A percentile compares a stretch with the other conserved stretches of the same genome.
Conservation (phyloP, 1,284 basidiomycete species). For the Limonomyces culmigenus region DNA sequence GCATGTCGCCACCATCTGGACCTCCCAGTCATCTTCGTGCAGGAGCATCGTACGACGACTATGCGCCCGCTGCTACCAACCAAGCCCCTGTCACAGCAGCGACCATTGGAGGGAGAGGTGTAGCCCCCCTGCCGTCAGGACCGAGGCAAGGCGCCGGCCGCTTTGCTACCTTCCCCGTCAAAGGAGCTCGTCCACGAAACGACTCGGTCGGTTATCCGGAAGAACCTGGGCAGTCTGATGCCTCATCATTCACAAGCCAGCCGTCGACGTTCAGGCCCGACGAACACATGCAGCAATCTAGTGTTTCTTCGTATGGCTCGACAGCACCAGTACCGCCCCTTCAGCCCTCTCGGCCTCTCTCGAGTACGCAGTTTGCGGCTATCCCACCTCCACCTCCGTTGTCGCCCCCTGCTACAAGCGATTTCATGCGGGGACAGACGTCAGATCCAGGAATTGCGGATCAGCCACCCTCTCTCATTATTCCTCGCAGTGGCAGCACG, state of each 20-base stretch:
- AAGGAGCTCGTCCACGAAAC: too few species aligned
- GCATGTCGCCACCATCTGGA: neutral
- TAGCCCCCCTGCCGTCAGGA: conserved; percentile 3
- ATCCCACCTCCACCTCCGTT: too few species aligned
- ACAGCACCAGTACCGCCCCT: neutral
- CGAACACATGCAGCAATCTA: neutral
- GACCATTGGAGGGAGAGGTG: conserved; percentile 4
- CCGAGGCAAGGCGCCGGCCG: conserved; percentile 16
- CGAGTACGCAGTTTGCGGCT: neutral
- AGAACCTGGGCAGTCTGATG: neutral
- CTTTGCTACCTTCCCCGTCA: conserved; percentile 43
- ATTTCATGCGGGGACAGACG: too few species aligned
- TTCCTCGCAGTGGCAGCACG: too few species aligned
- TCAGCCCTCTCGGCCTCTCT: neutral
- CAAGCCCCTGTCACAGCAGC: neutral
- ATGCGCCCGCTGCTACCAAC: neutral
- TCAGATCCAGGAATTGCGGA: too few species aligned
- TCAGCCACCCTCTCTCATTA: too few species aligned
- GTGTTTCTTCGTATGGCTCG: neutral
- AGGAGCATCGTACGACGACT: neutral
- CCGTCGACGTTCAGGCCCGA: neutral
- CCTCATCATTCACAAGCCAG: neutral
- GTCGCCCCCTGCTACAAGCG: too few species aligned
- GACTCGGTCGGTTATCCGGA: too few species aligned
- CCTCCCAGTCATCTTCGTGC: neutral